These are phyloP conservation scores for Coffea canephora DNA, from an alignment of 257 asterid genomes.

Conservation along the genomic window DNA sequence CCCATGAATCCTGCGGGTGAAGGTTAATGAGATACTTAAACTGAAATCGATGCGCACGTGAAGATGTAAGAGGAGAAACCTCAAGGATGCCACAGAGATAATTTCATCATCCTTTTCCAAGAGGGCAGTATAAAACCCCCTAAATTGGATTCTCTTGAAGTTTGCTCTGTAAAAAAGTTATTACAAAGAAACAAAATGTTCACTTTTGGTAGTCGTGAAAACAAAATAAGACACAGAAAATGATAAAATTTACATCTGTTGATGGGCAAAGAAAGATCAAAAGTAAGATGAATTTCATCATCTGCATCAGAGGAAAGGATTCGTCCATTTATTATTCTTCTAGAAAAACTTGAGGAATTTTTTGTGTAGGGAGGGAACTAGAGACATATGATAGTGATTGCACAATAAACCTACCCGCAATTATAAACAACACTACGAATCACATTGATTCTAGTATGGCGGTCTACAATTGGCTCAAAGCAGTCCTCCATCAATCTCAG, in stretches of 20 bases:
- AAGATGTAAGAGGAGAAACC: slow-evolving; percentile 27
- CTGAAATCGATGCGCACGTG: too few relatives aligned
- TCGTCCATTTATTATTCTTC: neutral
- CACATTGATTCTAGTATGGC: slow-evolving; percentile 39
- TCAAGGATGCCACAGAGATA: slow-evolving; percentile 50
- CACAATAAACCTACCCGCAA: slow-evolving; percentile 38
- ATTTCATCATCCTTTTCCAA: slow-evolving; percentile 60
- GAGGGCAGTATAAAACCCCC: slow-evolving; percentile 52
- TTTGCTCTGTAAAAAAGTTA: slow-evolving; percentile 38
- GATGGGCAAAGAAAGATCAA: neutral
- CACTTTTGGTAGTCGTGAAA: neutral
- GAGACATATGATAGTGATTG: neutral
- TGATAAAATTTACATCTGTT: neutral
- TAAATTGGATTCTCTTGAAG: slow-evolving; percentile 41
- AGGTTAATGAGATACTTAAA: neutral
- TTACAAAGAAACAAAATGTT: neutral
- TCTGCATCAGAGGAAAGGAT: neutral
- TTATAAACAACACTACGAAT: slow-evolving; percentile 50
- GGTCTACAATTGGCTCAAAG: slow-evolving; percentile 46
- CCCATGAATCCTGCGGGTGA: slow-evolving; percentile 46
- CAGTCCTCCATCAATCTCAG: slow-evolving; percentile 50
- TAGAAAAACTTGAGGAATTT: neutral
- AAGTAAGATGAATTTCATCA: neutral
- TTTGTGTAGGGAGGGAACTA: neutral
- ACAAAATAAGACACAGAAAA: neutral